Base-by-base conservation (phyloP, 306 rosid genomes). In the Benincasa hispida region DNA sequence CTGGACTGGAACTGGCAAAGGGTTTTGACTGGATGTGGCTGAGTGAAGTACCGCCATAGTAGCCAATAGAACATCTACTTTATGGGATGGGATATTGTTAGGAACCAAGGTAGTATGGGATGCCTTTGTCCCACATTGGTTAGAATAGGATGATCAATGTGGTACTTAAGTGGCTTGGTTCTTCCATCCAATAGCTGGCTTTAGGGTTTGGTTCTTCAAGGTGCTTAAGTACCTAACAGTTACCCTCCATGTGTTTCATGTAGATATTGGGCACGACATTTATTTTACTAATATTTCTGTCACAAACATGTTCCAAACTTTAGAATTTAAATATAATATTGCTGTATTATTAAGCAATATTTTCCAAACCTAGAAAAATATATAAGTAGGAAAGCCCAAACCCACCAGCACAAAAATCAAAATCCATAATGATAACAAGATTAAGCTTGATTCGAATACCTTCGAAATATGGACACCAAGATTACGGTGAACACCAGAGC, bases 391-490 rank as follows among this genome's bases (percentile, higher is more conserved):
- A 27, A 47, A 47, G 51, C 25, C 21, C 22, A 27, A 1, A 70
- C 76, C 6, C 58, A 70, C 37, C 22, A 70, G 58, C 37, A 27
- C 76, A 70, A 25, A 70, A 45, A 47, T 25, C 32, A 70, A 27
- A 70, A 70, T 14, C 37, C 58, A 70, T 47, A 17, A 72, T 18
- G 72, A 65, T 39, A 59, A 41, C 60, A 80, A 74, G 56, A 78
- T 50, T 63, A 45, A 54, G 35, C 77, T 79, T 73, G 56, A 77
- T 82, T 54, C 55, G 77, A 48, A 50, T 48, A 94, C 98, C 97
- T 94, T 94, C 56, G 99, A 94, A 82, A 94, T 84, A 83, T 94
- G 99, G 82, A 94, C 99, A 30, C 99, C 99, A 78, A 94, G 91
- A 85, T 94, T 94, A 76, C 99, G 87, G 78, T 94, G 99, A 78